Base-by-base conservation (phyloP, 192 early-diverging fungal species). In the Umbelopsis sp. region DNA sequence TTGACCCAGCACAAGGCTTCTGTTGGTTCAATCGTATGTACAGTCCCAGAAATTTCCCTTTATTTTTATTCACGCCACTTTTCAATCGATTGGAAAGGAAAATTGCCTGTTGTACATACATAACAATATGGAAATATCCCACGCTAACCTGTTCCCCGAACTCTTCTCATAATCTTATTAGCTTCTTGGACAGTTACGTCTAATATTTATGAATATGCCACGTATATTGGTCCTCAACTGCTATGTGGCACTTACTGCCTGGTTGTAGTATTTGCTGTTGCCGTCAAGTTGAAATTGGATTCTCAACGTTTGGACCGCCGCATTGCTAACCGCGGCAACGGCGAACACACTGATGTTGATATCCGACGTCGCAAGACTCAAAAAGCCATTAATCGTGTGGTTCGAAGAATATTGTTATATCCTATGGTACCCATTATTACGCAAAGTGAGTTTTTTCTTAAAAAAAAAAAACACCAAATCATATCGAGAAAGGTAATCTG, bases 331-430 rank as follows among this genome's bases (percentile, higher is more conserved):
- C 8, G 30, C 23, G 27, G 45, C 6, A 69, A 20, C 1, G 67
- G 67, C 9, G 67, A 69, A 20, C 25, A 46, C 16, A 41, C 44
- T 8, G 47, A 69, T 50, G 67, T 69, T 27, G 67, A 49, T 22
- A 11, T 69, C 46, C 25, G 47, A 1, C 10, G 47, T 23, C 67
- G 51, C 33, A 69, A 69, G 25, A 49, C 35, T 2, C 47, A 50
- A 15, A 49, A 55, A n/a, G 52, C 52, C 50, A 71, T 71, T 44
- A 71, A 71, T 53, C 69, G 52, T 5, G 49, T 58, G 41, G 69
- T 71, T 20, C 49, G 69, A 27, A 50, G 69, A 35, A 71, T 71
- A n/a, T 22, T 71, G n/a, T 35, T 71, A 4, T 71, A 71, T 61
- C 50, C 52, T 45, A 18, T 58, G 5, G 44, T 71, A 13, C 69